phyloP scores from a whole-genome alignment of 2,329 filamentous ascomycete genomes.

The Fusarium illudens region DNA sequence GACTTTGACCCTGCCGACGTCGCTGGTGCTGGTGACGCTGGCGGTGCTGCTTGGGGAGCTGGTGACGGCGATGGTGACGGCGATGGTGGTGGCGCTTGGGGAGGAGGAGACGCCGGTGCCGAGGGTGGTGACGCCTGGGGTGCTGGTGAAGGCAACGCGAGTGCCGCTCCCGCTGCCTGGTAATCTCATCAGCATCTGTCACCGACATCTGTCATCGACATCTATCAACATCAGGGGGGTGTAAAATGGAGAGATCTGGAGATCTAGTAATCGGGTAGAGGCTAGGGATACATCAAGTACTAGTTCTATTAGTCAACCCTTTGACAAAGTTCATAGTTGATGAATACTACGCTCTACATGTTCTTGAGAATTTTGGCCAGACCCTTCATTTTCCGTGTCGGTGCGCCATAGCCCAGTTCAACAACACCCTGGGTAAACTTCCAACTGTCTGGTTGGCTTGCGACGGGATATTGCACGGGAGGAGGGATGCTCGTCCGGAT shows the following conservation, averaged over 20 bases:
- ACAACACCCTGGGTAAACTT: slow-evolving; percentile 69
- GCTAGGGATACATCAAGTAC: neutral
- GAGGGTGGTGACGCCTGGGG: slow-evolving; percentile 21
- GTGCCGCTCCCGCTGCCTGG: slow-evolving; percentile 11
- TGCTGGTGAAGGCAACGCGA: neutral
- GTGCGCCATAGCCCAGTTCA: slow-evolving; percentile 65
- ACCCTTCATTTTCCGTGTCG: slow-evolving; percentile 50
- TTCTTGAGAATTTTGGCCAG: slow-evolving; percentile 55
- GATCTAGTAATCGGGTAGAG: neutral
- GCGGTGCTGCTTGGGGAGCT: slow-evolving; percentile 23
- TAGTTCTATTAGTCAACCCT: neutral
- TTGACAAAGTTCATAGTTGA: neutral
- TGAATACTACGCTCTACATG: slow-evolving; percentile 40
- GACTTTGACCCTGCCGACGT: slow-evolving; percentile 57
- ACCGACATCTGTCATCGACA: neutral
- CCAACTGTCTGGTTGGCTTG: slow-evolving; percentile 70
- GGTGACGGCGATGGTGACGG: slow-evolving; percentile 22
- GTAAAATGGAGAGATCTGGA: neutral
- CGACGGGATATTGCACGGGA: slow-evolving; percentile 83
- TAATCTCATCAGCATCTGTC: neutral
- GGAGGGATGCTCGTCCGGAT: slow-evolving; percentile 81
- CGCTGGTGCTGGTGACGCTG: slow-evolving; percentile 40
- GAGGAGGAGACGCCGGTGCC: slow-evolving; percentile 20
- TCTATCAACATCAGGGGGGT: neutral
- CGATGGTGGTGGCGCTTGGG: slow-evolving; percentile 31